A percentile compares a stretch with the other conserved stretches of the same genome.
Evolutionary conservation across 225 moss, liverwort and hornwort genomes (phyloP).

Genomic region (Anthoceros angustus): DNA sequence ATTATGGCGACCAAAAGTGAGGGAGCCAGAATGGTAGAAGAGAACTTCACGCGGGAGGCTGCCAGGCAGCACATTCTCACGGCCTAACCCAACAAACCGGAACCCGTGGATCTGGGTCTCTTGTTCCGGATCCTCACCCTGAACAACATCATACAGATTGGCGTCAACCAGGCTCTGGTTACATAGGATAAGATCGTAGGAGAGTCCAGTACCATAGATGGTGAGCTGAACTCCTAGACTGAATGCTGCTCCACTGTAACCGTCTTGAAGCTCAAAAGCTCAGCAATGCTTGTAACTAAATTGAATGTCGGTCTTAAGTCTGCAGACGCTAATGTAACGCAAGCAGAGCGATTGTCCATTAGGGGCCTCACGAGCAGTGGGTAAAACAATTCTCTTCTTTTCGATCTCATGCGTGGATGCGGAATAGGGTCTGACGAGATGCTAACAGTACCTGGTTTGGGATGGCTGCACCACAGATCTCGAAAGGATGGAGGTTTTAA

Average conservation of each 20-base stretch:
- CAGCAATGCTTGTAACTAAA: no score
- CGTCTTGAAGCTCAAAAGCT: no score
- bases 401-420: no score
- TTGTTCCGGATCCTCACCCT: slow-evolving; percentile 2
- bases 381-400: no score
- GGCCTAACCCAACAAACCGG: background rate
- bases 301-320: no score
- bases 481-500: no score
- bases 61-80: slow-evolving; percentile 10
- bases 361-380: no score
- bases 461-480: no score
- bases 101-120: background rate
- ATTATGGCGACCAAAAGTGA: slow-evolving; percentile 5
- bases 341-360: background rate
- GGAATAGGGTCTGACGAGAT: no score
- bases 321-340: no score
- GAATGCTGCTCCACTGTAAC: no score
- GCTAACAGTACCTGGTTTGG: no score
- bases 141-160: slow-evolving; percentile 23
- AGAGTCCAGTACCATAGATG: background rate
- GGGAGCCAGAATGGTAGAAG: background rate
- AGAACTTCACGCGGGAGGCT: slow-evolving; percentile 11
- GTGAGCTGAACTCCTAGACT: background rate
- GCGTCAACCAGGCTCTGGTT: background rate
- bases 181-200: background rate